Percentiles rank a stretch among this genome's conserved stretches.
phyloP scores from a whole-genome alignment of 768 basidiomycete species.

The Xerocomellus amylosporus region DNA sequence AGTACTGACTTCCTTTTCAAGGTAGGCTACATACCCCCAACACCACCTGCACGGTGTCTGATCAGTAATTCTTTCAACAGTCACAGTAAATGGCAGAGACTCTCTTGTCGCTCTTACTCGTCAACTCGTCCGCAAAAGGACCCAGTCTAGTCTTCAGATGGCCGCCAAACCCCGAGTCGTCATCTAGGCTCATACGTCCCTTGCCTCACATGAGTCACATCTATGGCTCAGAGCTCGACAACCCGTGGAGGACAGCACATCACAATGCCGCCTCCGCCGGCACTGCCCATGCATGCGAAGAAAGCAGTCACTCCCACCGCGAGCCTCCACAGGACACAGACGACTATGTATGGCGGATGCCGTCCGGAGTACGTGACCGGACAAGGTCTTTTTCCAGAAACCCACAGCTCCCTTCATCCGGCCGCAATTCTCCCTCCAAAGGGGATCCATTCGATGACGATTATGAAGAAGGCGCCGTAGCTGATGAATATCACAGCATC shows the following conservation, averaged over 20 bases:
- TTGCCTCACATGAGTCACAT: slow-evolving; percentile 57
- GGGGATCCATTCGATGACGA: slow-evolving; percentile 39
- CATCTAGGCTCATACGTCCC: slow-evolving; percentile 70
- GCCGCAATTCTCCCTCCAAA: slow-evolving; percentile 50
- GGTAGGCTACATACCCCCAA: background rate
- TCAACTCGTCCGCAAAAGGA: slow-evolving; percentile 81
- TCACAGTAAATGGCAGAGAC: slow-evolving; percentile 50
- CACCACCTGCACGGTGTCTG: background rate
- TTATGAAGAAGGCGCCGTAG: slow-evolving; percentile 31
- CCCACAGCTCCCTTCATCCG: slow-evolving; percentile 44
- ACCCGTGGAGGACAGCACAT: slow-evolving; percentile 69
- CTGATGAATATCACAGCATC: slow-evolving; percentile 61
- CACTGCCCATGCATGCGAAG: slow-evolving; percentile 16
- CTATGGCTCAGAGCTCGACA: slow-evolving; percentile 51
- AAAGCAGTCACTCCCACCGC: background rate
- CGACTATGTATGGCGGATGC: slow-evolving; percentile 65
- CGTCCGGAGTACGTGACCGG: slow-evolving; percentile 46
- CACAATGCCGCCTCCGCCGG: slow-evolving; percentile 37
- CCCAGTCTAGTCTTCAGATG: slow-evolving; percentile 79
- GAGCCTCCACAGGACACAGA: slow-evolving; percentile 28
- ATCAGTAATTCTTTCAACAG: background rate
- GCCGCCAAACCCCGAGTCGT: slow-evolving; percentile 68
- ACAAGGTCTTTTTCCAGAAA: slow-evolving; percentile 51
- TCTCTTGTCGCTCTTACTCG: slow-evolving; percentile 76
- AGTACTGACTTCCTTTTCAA: slow-evolving; percentile 6